Evolutionary conservation across 2,329 filamentous ascomycete species (phyloP).

Genomic region (Remersonia thermophila): DNA sequence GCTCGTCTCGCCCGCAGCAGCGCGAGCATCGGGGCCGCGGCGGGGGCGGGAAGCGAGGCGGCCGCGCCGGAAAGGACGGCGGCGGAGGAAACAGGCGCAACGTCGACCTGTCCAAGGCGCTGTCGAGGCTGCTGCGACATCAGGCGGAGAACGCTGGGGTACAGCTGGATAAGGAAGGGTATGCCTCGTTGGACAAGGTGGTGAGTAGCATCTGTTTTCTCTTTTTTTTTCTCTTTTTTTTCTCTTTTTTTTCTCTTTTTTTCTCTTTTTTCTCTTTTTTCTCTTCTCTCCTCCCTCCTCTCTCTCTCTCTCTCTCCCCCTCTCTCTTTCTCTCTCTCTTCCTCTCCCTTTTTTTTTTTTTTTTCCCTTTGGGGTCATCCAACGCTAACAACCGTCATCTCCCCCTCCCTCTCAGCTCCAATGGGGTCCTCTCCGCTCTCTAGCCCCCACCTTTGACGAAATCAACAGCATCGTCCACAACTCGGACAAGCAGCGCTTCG

Average conservation of each 20-base stretch:
- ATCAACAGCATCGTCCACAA: constrained; percentile 55
- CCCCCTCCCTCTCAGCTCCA: too few relatives aligned
- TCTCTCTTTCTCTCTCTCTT: constrained; percentile 1
- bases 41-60: constrained; percentile 19
- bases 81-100: constrained; percentile 28
- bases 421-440: constrained; percentile 48
- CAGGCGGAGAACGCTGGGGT: constrained; percentile 46
- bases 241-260: constrained; percentile 1
- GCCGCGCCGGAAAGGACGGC: constrained; percentile 19
- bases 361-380: not conserved
- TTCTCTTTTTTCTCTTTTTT: not conserved
- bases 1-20: constrained; percentile 1
- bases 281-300: constrained; percentile 1
- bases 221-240: constrained; percentile 1
- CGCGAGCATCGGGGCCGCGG: constrained; percentile 17
- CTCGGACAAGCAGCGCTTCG: constrained; percentile 88
- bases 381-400: not conserved
- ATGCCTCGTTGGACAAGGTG: constrained; percentile 44
- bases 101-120: constrained; percentile 38
- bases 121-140: constrained; percentile 43
- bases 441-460: constrained; percentile 65
- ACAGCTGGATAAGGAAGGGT: constrained; percentile 46
- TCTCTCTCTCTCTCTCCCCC: not conserved
- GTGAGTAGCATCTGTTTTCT: constrained; percentile 39
- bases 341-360: not conserved